Conservation (phyloP, 192 early-diverging fungal genomes). For the Coemansia sp. region DNA sequence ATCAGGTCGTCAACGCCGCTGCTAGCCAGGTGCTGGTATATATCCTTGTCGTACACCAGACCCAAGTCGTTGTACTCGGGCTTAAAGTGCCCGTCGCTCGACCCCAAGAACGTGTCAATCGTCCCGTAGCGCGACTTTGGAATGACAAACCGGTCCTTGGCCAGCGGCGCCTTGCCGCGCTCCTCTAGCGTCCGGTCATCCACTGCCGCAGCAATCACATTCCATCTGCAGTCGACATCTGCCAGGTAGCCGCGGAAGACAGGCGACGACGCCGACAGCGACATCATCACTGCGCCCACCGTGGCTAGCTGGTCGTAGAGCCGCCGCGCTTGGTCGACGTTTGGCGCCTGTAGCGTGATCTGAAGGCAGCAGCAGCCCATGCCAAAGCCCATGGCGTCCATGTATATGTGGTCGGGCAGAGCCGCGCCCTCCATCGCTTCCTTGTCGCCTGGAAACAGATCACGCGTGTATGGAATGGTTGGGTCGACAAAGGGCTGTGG, state of each 20-base stretch:
- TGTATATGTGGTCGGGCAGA: conserved; percentile 92
- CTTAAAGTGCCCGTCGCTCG: conserved; percentile 70
- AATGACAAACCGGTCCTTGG: conserved; percentile 78
- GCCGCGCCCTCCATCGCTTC: conserved; percentile 79
- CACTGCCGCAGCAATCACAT: conserved; percentile 90
- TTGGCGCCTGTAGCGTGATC: conserved; percentile 96
- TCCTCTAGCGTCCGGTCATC: conserved; percentile 94
- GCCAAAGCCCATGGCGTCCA: conserved; percentile 99
- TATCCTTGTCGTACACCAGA: conserved; percentile 79
- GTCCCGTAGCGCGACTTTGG: conserved; percentile 97
- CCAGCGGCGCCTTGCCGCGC: conserved; percentile 76
- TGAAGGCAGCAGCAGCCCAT: conserved; percentile 99
- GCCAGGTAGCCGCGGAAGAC: conserved; percentile 94
- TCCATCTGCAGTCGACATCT: conserved; percentile 98
- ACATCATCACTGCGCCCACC: conserved; percentile 93
- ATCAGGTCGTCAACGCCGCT: conserved; percentile 87
- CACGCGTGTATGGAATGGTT: conserved; percentile 63
- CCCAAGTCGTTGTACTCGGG: conserved; percentile 93
- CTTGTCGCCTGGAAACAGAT: conserved; percentile 67
- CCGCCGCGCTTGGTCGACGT: conserved; percentile 86
- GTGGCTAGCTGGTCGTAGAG: conserved; percentile 96
- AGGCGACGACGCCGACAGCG: conserved; percentile 89
- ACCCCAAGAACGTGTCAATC: conserved; percentile 85
- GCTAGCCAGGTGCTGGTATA: conserved; percentile 71
- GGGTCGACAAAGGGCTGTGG: conserved; percentile 87